These are phyloP conservation scores for Vitis cinerea DNA, from an alignment of 164 flowering plant species.

Conservation along the genomic window DNA sequence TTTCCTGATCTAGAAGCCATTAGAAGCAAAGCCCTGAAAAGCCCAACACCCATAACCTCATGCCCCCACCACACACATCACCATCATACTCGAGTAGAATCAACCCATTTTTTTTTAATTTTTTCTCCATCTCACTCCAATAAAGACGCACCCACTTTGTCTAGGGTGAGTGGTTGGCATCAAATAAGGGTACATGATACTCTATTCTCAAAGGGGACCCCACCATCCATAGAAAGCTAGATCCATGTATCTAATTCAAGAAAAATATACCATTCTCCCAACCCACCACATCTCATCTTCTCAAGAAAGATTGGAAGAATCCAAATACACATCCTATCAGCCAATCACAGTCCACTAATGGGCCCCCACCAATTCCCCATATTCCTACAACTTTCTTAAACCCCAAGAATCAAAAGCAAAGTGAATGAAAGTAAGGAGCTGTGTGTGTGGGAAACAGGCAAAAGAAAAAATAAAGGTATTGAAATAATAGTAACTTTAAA, in stretches of 20 bases:
- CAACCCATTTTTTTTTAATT: not conserved
- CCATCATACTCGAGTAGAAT: too few species aligned
- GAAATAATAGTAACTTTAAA: conserved; percentile 13
- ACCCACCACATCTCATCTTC: conserved; percentile 3
- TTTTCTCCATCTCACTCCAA: not conserved
- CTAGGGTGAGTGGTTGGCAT: not conserved
- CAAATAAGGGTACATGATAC: not conserved
- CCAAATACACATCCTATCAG: too few species aligned
- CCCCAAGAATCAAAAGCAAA: not conserved
- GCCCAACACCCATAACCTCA: too few species aligned
- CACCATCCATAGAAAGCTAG: not conserved
- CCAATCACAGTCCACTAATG: not conserved
- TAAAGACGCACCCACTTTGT: not conserved
- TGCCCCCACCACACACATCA: too few species aligned
- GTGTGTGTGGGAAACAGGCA: not conserved
- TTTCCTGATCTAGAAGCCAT: too few species aligned
- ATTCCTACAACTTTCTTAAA: not conserved
- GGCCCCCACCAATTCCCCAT: not conserved
- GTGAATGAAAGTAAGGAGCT: too few species aligned
- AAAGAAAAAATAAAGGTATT: conserved; percentile 9
- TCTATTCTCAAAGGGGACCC: not conserved
- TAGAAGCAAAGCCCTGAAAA: too few species aligned
- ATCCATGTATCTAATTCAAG: conserved; percentile 1
- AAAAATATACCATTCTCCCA: too few species aligned
- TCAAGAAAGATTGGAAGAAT: conserved; percentile 10